Evolutionary conservation across 352 stramenopile genomes (phyloP), one percentile per base, ranked within the genome.

Genomic region (Pythium volutum): DNA sequence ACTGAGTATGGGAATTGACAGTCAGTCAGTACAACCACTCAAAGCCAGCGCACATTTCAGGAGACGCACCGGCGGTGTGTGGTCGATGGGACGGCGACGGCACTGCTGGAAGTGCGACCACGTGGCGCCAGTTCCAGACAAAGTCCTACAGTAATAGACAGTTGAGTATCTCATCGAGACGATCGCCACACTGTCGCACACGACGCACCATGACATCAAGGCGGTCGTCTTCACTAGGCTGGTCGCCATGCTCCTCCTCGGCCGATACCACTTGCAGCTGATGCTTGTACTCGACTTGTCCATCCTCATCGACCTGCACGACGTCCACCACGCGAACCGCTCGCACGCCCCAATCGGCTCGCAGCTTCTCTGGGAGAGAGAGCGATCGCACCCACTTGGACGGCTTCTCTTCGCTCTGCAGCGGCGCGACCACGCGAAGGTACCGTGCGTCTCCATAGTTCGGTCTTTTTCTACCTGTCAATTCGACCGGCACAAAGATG

Each of bases 51-150:
- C 31, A 4, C 4, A 33, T 8, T 36, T 34, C 10, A 11, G 14
- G n/a, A n/a, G 3, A 49, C 26, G 25, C 53, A 73, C 65, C 47
- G 41, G 56, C 22, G n/a, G n/a, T 33, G 11, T 57, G 62, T 20
- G 50, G 12, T 33, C 66, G 57, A 34, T 71, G 66, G 0, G 66
- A 74, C 3, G 69, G 69, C 5, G 69, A 74, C 47, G 70, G n/a
- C 10, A 66, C 33, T 18, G 47, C 22, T 3, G 69, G 50, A 1
- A 58, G 53, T 1, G 25, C 14, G 31, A 67, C 55, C 2, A 16
- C 53, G 11, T 73, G 31, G 20, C 53, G 55, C 29, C 64, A 75
- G 63, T 80, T 81, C 64, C 67, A 73, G 55, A 77, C 79, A 33
- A 73, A 83, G 18, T 79, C 64, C 78, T 88, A 48, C 18, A 55